Evolutionary conservation across 108 stramenopile genomes (phyloP), one percentile per base, ranked within the genome.

Genomic region (Fragilariopsis cylindrus): DNA sequence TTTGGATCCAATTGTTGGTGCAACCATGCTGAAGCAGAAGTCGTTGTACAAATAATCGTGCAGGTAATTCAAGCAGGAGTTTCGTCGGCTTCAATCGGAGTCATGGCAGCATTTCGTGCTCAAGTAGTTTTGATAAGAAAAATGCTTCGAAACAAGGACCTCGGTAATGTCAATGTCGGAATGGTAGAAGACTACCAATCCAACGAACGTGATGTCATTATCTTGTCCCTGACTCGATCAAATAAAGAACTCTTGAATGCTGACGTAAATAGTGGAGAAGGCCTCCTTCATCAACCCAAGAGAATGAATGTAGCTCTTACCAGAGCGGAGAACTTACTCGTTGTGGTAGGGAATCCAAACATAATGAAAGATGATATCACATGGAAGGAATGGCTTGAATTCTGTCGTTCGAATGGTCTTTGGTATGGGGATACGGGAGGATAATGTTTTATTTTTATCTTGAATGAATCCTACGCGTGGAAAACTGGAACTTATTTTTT

Each of bases 111-210:
- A 12, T 92, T 87, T 71, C 85, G 91, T 40, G 88, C 83, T 5
- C 91, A 92, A 74, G 91, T 89, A 40, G 82, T 81, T 8, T 48
- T 79, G 39, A 88, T 92, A 48, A 84, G 91, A 64, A 72, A 70
- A 8, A 57, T 72, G 8, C 82, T 89, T 30, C 85, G 91, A 48
- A 56, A 73, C 1, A 55, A 44, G 64, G 48, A 69, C 58, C 77
- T 82, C 58, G 74, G 77, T 18, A 79, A 75, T 53, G 87, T 92
- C 40, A 78, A 86, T 79, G 90, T 91, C 21, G 90, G 90, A 12
- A 89, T 84, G 11, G 82, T 88, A 15, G 88, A 91, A 64, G 88
- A 91, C 78, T 91, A 82, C 67, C 90, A 92, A 67, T 88, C 87
- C 3, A 88, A 90, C 43, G 91, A 92, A 79, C 82, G 86, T 47